Evolutionary conservation across 2,329 filamentous ascomycete species (phyloP).

Genomic region (Colletotrichum karsti): DNA sequence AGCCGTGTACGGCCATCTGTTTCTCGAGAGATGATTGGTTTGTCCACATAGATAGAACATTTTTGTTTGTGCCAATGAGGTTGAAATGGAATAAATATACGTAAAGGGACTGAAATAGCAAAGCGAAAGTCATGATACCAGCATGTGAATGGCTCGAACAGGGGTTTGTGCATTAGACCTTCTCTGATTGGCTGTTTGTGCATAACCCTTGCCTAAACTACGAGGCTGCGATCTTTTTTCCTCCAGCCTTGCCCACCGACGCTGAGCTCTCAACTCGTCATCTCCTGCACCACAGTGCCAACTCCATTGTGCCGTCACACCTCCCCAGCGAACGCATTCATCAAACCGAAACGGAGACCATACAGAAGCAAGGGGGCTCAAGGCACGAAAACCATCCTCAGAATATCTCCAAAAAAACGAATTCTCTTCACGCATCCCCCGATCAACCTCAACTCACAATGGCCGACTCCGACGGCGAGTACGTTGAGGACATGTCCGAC

Average conservation of each 20-base stretch:
- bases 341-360: no score
- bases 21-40: no score
- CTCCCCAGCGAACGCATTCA: no score
- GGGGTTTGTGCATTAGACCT: not conserved
- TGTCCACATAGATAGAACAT: no score
- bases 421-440: not conserved
- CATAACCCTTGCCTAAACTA: not conserved
- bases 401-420: no score
- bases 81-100: no score
- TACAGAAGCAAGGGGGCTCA: no score
- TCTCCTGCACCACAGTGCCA: not conserved
- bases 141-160: not conserved
- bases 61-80: no score
- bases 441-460: conserved; percentile 49
- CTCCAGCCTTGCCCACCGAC: conserved; percentile 3
- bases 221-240: conserved; percentile 21
- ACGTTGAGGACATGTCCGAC: conserved; percentile 70
- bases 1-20: no score
- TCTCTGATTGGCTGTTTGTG: conserved; percentile 5
- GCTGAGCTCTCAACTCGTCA: no score
- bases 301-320: not conserved
- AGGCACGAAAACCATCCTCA: not conserved
- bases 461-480: conserved; percentile 80
- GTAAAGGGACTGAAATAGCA: not conserved
- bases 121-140: not conserved